These are phyloP conservation scores for Gossypium gossypioides DNA, from an alignment of 441 rosid genomes.

Conservation along the genomic window DNA sequence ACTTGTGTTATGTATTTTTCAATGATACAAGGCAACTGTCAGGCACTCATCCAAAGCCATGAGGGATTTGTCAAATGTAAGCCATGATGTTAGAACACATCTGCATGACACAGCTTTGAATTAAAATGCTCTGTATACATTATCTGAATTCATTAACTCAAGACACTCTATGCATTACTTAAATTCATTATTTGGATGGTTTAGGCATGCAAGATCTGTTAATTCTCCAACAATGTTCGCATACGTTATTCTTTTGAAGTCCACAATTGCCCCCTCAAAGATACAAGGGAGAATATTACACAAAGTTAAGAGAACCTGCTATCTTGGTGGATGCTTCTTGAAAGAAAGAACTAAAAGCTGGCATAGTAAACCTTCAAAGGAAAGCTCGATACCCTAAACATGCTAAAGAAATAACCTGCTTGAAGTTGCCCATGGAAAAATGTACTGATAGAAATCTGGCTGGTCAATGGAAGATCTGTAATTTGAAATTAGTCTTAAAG, in stretches of 20 bases:
- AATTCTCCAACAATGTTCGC: background rate
- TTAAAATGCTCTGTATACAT: background rate
- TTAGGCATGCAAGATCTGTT: background rate
- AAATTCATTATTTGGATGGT: conserved; percentile 2
- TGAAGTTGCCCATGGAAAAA: background rate
- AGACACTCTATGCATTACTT: background rate
- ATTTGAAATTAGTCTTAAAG: background rate
- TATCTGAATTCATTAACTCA: background rate
- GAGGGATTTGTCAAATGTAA: background rate
- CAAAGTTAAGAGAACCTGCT: background rate
- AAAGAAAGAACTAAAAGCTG: background rate
- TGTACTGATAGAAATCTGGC: background rate
- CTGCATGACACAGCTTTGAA: background rate
- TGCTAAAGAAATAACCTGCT: background rate
- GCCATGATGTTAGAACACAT: background rate
- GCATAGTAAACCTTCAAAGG: background rate
- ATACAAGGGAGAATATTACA: background rate
- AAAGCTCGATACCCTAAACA: background rate
- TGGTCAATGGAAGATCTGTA: background rate
- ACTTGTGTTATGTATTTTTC: background rate
- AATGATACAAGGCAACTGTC: background rate
- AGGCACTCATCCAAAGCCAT: background rate
- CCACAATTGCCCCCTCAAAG: background rate
- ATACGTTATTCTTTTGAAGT: background rate
- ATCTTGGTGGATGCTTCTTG: background rate